Percentiles rank a stretch among this genome's conserved stretches.
phyloP scores from a whole-genome alignment of 305 asterid species.

The Fraxinus nigra region DNA sequence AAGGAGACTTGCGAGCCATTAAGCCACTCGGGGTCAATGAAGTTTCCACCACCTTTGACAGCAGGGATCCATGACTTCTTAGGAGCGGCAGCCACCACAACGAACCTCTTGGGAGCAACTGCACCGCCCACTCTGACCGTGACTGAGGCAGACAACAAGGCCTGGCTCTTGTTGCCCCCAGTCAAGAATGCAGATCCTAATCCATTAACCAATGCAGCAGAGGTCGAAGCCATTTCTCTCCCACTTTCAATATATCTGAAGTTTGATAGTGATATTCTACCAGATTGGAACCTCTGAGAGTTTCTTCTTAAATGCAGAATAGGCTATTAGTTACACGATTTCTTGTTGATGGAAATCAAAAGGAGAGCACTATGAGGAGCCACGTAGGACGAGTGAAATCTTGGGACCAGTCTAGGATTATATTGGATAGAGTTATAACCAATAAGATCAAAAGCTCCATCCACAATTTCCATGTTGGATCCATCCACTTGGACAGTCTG shows the following conservation, averaged over 20 bases:
- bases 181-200: constrained; percentile 82
- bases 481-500: constrained; percentile 42
- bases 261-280: constrained; percentile 10
- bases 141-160: constrained; percentile 43
- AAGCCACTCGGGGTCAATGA: constrained; percentile 84
- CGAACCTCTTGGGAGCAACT: constrained; percentile 48
- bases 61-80: constrained; percentile 98
- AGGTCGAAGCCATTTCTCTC: constrained; percentile 71
- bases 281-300: background rate
- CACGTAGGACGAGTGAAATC: constrained; percentile 68
- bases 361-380: constrained; percentile 35
- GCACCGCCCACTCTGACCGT: constrained; percentile 32
- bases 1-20: constrained; percentile 80
- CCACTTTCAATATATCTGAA: background rate
- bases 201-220: constrained; percentile 82
- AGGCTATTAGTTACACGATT: constrained; percentile 20
- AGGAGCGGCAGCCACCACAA: constrained; percentile 59
- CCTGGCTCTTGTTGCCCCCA: constrained; percentile 69
- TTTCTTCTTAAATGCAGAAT: constrained; percentile 18
- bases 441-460: constrained; percentile 46
- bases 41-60: constrained; percentile 66
- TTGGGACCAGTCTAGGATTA: constrained; percentile 23
- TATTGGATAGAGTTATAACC: constrained; percentile 68
- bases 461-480: constrained; percentile 27
- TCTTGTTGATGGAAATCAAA: constrained; percentile 32